Evolutionary conservation across 768 basidiomycete genomes (phyloP), one percentile per base, ranked within the genome.

Genomic region (Strobilomyces echinocephalus): DNA sequence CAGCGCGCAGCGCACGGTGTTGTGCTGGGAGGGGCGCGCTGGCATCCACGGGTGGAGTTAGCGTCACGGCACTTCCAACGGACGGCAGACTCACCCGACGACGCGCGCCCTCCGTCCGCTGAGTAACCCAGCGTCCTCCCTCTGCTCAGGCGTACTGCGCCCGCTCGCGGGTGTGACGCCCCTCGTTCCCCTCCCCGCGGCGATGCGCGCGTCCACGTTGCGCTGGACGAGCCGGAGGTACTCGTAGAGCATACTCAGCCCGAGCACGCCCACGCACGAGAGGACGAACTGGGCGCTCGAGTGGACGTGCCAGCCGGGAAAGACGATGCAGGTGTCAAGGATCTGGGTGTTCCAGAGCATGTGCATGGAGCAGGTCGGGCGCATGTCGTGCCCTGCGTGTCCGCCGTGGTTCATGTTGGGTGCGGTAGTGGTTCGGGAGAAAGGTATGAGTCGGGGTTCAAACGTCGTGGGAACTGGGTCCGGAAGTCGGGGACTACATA

Each of bases 271-370:
- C 57, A 84, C 41, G 68, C 81, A 84, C 24, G 88, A 90, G 55
- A 85, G 57, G 56, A 83, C 56, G 66, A 94, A 90, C 24, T 73
- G 68, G 53, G 74, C 57, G 46, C 66, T 72, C 21, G 84, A 78
- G 55, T 63, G 72, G 60, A 93, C 81, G 72, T 91, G 88, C 88
- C 90, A 93, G 56, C 78, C 76, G 14, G 65, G 72, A 73, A 91
- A 91, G 72, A 93, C 84, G 70, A 91, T 76, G 73, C 89, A 92
- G 42, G 88, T 89, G 72, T 89, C 76, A 66, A 83, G 70, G 61
- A 89, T 79, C 51, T 91, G 81, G 36, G 87, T 87, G 71, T 91
- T 91, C 87, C 88, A 91, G 61, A 92, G 81, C 90, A 92, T 92
- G 69, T 88, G 73, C 83, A 88, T 86, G 8, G 80, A 71, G 67